Percentiles rank a stretch among this genome's conserved stretches.
These are phyloP conservation scores for Mortierella polycephala DNA, from an alignment of 371 early-diverging fungal genomes.

Conservation along the genomic window DNA sequence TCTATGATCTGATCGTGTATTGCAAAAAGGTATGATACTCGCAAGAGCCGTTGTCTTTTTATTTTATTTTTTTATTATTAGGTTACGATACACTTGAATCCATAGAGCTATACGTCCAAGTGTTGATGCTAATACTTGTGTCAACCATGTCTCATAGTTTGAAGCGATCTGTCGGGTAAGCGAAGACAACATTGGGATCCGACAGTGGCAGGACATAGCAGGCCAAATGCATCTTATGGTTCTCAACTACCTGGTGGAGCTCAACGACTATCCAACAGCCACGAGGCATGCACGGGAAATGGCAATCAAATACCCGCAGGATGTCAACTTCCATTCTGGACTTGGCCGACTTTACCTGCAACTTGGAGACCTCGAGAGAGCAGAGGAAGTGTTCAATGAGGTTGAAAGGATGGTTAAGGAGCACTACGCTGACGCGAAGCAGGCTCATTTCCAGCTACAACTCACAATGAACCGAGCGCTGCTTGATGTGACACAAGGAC, in stretches of 20 bases:
- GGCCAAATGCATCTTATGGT: constrained; percentile 65
- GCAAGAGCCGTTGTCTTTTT: not conserved
- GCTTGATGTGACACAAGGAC: constrained; percentile 61
- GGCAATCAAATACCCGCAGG: constrained; percentile 35
- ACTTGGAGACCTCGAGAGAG: constrained; percentile 61
- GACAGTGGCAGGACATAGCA: constrained; percentile 61
- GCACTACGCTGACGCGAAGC: constrained; percentile 11
- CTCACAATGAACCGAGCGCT: constrained; percentile 63
- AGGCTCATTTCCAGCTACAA: constrained; percentile 52
- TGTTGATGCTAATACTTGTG: not conserved
- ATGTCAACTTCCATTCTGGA: constrained; percentile 63
- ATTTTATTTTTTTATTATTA: not conserved
- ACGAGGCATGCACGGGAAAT: constrained; percentile 52
- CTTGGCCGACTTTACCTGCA: constrained; percentile 69
- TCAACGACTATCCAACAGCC: constrained; percentile 61
- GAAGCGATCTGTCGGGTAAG: constrained; percentile 39
- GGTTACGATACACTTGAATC: no score
- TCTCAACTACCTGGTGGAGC: constrained; percentile 61
- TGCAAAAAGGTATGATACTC: constrained; percentile 60
- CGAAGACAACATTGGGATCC: constrained; percentile 30
- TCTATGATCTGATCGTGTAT: constrained; percentile 61
- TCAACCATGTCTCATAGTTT: constrained; percentile 1
- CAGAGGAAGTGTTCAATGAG: constrained; percentile 55
- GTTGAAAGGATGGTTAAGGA: constrained; percentile 51
- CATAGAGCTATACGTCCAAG: no score